Conservation (phyloP, 1,139 yeast species). For the Lodderomyces elongisporus region DNA sequence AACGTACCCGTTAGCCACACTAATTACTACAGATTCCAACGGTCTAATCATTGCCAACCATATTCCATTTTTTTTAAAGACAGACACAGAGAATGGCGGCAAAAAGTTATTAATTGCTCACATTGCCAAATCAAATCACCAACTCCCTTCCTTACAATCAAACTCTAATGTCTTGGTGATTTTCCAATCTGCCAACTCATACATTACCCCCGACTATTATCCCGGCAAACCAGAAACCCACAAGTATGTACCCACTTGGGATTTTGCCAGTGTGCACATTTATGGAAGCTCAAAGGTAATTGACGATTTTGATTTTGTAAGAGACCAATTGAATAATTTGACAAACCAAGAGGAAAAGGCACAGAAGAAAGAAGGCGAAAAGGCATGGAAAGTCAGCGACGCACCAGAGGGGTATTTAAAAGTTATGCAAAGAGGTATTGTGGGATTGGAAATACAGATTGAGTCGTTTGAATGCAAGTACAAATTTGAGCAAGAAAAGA, state of each 20-base stretch:
- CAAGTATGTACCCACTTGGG: conserved; percentile 72
- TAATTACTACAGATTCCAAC: conserved; percentile 37
- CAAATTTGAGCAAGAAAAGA: conserved; percentile 56
- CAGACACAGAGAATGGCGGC: conserved; percentile 17
- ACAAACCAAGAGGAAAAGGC: conserved; percentile 45
- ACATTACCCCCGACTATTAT: conserved; percentile 60
- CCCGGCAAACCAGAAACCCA: conserved; percentile 54
- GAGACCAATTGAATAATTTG: conserved; percentile 41
- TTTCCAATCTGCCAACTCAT: conserved; percentile 51
- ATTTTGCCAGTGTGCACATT: conserved; percentile 57
- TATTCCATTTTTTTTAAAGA: conserved; percentile 48
- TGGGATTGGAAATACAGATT: conserved; percentile 55
- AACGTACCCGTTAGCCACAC: conserved; percentile 49
- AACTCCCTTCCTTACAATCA: conserved; percentile 39
- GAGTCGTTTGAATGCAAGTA: conserved; percentile 49
- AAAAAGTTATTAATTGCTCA: conserved; percentile 52
- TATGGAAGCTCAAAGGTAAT: conserved; percentile 49
- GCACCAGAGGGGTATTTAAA: conserved; percentile 52
- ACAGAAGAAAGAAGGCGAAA: conserved; percentile 27
- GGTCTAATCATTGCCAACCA: conserved; percentile 51
- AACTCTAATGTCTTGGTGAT: conserved; percentile 45
- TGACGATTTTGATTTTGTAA: conserved; percentile 44
- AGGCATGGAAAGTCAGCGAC: conserved; percentile 50
- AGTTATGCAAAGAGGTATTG: conserved; percentile 48
- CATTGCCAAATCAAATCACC: conserved; percentile 52